These are phyloP conservation scores for Tricholoma furcatifolium DNA, from an alignment of 768 basidiomycete species.

Conservation along the genomic window DNA sequence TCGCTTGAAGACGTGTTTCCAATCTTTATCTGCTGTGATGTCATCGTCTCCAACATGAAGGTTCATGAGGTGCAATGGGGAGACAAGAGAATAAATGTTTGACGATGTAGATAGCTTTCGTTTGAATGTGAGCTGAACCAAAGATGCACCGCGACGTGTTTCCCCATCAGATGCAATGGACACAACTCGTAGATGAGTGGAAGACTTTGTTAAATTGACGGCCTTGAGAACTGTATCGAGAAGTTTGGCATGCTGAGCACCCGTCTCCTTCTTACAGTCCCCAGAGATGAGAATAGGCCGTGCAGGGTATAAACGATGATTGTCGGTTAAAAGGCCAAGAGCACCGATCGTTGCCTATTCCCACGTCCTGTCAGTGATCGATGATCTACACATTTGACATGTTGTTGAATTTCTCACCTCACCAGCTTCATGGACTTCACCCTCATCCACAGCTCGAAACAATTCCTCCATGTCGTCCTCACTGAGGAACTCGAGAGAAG, in stretches of 20 bases:
- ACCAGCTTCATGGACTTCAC: not conserved
- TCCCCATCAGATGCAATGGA: slow-evolving; percentile 31
- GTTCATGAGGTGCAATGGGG: slow-evolving; percentile 22
- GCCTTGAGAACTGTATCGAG: not conserved
- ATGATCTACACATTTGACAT: too few species aligned
- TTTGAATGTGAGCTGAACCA: slow-evolving; percentile 24
- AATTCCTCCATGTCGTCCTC: slow-evolving; percentile 1
- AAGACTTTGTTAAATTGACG: too few species aligned
- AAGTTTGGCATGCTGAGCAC: not conserved
- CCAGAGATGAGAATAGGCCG: slow-evolving; percentile 26
- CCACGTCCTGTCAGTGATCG: too few species aligned
- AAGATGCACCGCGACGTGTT: slow-evolving; percentile 22
- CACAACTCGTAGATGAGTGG: not conserved
- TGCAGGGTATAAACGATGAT: slow-evolving; percentile 24
- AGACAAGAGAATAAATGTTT: slow-evolving; percentile 20
- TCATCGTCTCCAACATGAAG: slow-evolving; percentile 30
- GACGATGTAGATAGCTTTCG: slow-evolving; percentile 11
- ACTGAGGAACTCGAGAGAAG: not conserved
- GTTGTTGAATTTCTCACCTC: not conserved
- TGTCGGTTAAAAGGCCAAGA: slow-evolving; percentile 24
- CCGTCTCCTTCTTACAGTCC: slow-evolving; percentile 26
- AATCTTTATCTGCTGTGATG: slow-evolving; percentile 33
- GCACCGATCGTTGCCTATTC: slow-evolving; percentile 26
- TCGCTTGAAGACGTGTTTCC: slow-evolving; percentile 33
- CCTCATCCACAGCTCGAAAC: not conserved